Percentiles rank a stretch among this genome's conserved stretches.
These are phyloP conservation scores for Scopulariopsis brevicaulis DNA, from an alignment of 2,329 filamentous ascomycete genomes.

Conservation along the genomic window DNA sequence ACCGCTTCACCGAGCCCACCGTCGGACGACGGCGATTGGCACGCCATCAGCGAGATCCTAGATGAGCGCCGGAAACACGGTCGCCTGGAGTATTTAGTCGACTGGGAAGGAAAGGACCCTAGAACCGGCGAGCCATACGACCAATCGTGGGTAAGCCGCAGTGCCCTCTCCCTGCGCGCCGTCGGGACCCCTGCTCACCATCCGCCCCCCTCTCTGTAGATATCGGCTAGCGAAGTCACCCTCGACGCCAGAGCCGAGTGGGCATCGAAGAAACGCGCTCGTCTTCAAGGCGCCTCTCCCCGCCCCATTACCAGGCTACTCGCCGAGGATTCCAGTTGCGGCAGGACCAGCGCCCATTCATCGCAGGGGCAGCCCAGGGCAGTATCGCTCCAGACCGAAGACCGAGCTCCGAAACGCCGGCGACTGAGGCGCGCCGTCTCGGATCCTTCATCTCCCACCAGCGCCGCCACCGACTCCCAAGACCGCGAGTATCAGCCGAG, in stretches of 20 bases:
- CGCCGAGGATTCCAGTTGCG: neutral
- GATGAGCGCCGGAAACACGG: constrained; percentile 17
- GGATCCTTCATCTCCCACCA: constrained; percentile 16
- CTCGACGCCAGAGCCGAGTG: constrained; percentile 19
- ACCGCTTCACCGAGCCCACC: constrained; percentile 6
- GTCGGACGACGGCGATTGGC: constrained; percentile 17
- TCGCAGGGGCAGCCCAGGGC: neutral
- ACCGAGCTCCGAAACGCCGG: constrained; percentile 10
- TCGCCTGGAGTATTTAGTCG: constrained; percentile 21
- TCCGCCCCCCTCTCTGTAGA: neutral
- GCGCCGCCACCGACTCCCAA: constrained; percentile 13
- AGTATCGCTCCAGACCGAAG: neutral
- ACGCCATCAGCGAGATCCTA: constrained; percentile 20
- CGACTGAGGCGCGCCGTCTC: constrained; percentile 12
- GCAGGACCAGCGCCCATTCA: neutral
- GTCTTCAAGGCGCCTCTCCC: neutral
- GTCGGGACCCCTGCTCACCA: constrained; percentile 3
- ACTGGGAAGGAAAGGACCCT: constrained; percentile 18
- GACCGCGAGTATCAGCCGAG: constrained; percentile 10
- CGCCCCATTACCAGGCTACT: neutral
- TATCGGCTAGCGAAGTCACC: constrained; percentile 16
- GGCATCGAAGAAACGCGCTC: constrained; percentile 8
- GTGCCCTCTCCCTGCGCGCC: neutral
- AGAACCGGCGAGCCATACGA: constrained; percentile 1
- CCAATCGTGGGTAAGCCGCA: constrained; percentile 6